Base-by-base conservation (phyloP, 345 rosid genomes). In the Microcos paniculata region DNA sequence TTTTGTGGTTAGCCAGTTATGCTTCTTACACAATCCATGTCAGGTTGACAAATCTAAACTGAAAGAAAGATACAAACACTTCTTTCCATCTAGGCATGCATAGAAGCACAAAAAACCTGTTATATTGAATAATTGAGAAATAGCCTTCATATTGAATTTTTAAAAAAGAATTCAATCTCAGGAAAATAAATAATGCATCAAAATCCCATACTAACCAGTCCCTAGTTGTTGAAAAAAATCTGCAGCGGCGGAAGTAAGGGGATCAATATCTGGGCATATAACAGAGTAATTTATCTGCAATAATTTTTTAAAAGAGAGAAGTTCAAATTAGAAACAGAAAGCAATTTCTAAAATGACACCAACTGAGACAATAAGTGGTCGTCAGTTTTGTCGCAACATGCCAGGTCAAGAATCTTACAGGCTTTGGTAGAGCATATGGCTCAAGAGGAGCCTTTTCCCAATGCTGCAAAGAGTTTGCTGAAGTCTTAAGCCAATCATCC, bases 381-480 rank as follows among this genome's bases (percentile, higher is more conserved):
- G 5, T 59, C 59, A 13, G 42, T 23, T 33, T 38, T 66, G 24
- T 16, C 19, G 21, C 58, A 42, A 33, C 49, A 57, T 57, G 23
- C 57, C 21, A 64, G 49, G 65, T 31, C 64, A 62, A 52, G 51
- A 83, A 63, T 74, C 90, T 89, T 84, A 96, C 99, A 79, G 84
- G 90, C 84, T 96, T 96, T 74, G 85, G 86, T 48, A 78, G 84
- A 72, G 99, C 99, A 84, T 90, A 96, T 76, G 99, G 98, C 76
- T 96, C 98, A 77, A 96, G 81, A 76, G 99, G 99, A 75, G 98
- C 99, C 85, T 96, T 96, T 82, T 96, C 99, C 99, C 99, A 96
- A 49, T 84, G 82, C 78, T 92, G 93, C 79, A 96, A 82, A 77
- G 98, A 85, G 80, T 79, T 89, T 72, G 95, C 84, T 43, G 99